Conservation (phyloP, 2,329 filamentous ascomycete species). For the Fusarium algeriense region DNA sequence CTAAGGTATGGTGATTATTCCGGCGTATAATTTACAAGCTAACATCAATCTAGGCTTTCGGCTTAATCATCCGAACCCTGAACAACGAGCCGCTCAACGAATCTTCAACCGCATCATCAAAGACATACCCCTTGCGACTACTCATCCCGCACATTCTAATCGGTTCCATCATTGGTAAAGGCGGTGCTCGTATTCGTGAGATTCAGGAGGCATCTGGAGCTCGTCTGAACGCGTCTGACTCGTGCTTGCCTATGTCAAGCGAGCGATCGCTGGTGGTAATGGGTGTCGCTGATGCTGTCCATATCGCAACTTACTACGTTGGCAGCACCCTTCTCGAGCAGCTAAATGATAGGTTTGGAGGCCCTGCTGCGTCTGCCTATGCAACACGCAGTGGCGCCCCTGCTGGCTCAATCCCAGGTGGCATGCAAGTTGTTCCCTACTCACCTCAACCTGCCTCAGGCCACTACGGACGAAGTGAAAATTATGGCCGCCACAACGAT, state of each 20-base stretch:
- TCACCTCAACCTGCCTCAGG: constrained; percentile 92
- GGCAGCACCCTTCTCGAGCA: constrained; percentile 98
- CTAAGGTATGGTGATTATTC: constrained; percentile 77
- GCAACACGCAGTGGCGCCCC: constrained; percentile 94
- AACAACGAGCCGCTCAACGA: constrained; percentile 95
- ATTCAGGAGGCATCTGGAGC: constrained; percentile 98
- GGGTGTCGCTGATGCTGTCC: constrained; percentile 96
- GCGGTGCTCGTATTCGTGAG: constrained; percentile 93
- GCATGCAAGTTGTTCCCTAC: constrained; percentile 99
- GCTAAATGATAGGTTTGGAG: constrained; percentile 95
- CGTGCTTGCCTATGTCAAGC: constrained; percentile 92
- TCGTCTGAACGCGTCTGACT: constrained; percentile 94
- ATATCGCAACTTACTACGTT: constrained; percentile 99
- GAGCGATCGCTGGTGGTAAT: constrained; percentile 98
- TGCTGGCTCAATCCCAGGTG: constrained; percentile 92
- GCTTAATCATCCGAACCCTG: constrained; percentile 95
- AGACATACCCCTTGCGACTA: constrained; percentile 95
- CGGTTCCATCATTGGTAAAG: constrained; percentile 98
- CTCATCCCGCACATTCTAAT: constrained; percentile 97
- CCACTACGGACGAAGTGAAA: constrained; percentile 91
- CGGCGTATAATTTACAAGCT: constrained; percentile 36
- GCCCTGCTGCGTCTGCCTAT: constrained; percentile 96
- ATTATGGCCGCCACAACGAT: constrained; percentile 80
- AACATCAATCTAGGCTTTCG: constrained; percentile 78
- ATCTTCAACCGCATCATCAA: constrained; percentile 91